Percentiles rank a stretch among this genome's conserved stretches.
These are phyloP conservation scores for Penicillium griseofulvum DNA, from an alignment of 2,329 filamentous ascomycete genomes.

Conservation along the genomic window DNA sequence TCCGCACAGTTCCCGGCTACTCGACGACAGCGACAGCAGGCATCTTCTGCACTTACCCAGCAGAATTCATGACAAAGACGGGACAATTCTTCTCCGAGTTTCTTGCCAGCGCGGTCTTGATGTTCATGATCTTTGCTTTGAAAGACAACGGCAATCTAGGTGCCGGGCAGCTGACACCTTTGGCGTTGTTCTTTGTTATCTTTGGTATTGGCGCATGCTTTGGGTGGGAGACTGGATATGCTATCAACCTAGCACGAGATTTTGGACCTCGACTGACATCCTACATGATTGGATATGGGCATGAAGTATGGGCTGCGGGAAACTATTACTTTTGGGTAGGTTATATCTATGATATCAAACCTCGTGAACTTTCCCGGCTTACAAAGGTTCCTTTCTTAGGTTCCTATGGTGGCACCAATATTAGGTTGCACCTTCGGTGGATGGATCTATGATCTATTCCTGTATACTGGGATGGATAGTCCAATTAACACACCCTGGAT, in stretches of 20 bases:
- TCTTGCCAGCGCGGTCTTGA: conserved; percentile 63
- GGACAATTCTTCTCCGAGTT: conserved; percentile 72
- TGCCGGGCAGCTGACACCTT: conserved; percentile 57
- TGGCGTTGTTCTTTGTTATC: conserved; percentile 68
- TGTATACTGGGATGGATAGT: conserved; percentile 65
- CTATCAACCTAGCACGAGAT: conserved; percentile 70
- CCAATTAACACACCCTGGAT: conserved; percentile 67
- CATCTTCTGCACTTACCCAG: conserved; percentile 71
- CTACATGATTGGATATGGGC: conserved; percentile 66
- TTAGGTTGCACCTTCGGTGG: conserved; percentile 62
- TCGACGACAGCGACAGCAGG: conserved; percentile 62
- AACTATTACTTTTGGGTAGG: conserved; percentile 70
- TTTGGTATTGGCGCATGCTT: conserved; percentile 72
- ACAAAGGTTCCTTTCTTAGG: conserved; percentile 40
- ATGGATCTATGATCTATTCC: conserved; percentile 64
- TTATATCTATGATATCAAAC: not conserved
- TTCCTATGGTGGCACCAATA: conserved; percentile 71
- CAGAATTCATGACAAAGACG: conserved; percentile 59
- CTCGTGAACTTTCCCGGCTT: not conserved
- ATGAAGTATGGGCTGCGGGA: conserved; percentile 64
- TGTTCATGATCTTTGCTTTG: conserved; percentile 70
- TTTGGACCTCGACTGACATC: conserved; percentile 67
- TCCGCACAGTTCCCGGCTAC: conserved; percentile 60
- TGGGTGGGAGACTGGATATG: conserved; percentile 74
- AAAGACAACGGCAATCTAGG: conserved; percentile 51